These are phyloP conservation scores for Entomortierella parvispora DNA, from an alignment of 192 early-diverging fungal genomes.

Conservation along the genomic window DNA sequence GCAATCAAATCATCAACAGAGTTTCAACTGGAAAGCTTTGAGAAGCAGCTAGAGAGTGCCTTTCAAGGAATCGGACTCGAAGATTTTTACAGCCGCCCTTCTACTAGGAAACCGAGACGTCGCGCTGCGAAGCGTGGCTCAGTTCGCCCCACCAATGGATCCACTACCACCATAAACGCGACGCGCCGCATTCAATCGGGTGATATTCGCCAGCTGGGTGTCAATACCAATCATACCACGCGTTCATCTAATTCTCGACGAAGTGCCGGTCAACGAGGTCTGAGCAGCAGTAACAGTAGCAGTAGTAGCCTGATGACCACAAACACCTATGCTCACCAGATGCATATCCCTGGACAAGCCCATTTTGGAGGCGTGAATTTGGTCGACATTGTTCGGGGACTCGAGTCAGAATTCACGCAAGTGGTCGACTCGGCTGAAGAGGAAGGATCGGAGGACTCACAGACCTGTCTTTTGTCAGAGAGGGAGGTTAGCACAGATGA, in stretches of 20 bases:
- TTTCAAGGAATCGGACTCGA: no score
- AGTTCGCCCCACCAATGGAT: not conserved
- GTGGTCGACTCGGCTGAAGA: not conserved
- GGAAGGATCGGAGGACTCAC: constrained; percentile 24
- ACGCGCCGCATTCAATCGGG: no score
- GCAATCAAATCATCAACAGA: no score
- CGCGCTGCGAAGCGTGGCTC: not conserved
- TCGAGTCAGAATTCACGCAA: constrained; percentile 26
- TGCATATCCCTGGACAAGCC: not conserved
- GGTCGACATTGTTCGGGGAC: constrained; percentile 16
- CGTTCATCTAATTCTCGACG: no score
- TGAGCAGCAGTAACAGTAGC: not conserved
- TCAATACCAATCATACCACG: no score
- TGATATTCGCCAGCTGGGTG: no score
- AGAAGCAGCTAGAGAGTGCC: no score
- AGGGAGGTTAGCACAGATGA: constrained; percentile 14
- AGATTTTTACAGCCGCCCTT: no score
- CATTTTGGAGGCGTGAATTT: constrained; percentile 11
- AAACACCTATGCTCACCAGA: not conserved
- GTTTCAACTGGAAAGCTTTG: no score
- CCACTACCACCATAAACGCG: not conserved
- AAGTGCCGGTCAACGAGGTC: no score
- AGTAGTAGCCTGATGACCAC: constrained; percentile 4
- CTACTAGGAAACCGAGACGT: no score
- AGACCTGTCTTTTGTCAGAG: constrained; percentile 15